Conservation (phyloP, 768 basidiomycete species). For the Tremella mesenterica region DNA sequence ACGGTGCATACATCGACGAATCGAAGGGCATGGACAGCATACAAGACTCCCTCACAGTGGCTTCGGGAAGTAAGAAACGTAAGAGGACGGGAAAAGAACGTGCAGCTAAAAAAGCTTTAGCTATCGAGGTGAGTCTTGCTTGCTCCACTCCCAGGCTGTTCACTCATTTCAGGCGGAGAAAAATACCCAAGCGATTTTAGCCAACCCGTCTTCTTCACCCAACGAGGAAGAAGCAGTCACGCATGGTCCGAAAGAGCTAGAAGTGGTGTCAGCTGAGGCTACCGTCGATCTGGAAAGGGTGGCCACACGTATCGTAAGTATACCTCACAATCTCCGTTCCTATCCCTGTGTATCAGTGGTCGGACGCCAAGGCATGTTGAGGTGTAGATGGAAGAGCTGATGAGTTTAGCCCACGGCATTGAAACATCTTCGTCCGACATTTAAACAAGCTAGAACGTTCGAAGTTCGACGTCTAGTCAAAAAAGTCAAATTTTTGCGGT, state of each 20-base stretch:
- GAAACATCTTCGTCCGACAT: constrained; percentile 62
- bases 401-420: constrained; percentile 60
- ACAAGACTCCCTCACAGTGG: no score
- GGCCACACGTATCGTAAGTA: neutral
- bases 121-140: constrained; percentile 18
- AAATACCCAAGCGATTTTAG: neutral
- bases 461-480: constrained; percentile 78
- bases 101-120: constrained; percentile 30
- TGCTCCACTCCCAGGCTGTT: no score
- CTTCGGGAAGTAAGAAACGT: constrained; percentile 28
- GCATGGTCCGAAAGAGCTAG: neutral
- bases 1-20: no score
- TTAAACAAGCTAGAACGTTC: constrained; percentile 71
- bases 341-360: neutral
- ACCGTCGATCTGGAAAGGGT: neutral
- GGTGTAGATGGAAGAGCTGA: neutral
- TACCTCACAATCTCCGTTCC: no score
- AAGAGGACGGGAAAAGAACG: constrained; percentile 42
- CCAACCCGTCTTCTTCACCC: neutral
- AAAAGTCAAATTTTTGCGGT: constrained; percentile 65
- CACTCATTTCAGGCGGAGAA: constrained; percentile 2
- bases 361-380: neutral
- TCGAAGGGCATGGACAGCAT: no score
- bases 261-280: neutral
- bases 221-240: neutral